These are phyloP conservation scores for Penicillium sp. DNA, from an alignment of 2,329 filamentous ascomycete genomes.

Conservation along the genomic window DNA sequence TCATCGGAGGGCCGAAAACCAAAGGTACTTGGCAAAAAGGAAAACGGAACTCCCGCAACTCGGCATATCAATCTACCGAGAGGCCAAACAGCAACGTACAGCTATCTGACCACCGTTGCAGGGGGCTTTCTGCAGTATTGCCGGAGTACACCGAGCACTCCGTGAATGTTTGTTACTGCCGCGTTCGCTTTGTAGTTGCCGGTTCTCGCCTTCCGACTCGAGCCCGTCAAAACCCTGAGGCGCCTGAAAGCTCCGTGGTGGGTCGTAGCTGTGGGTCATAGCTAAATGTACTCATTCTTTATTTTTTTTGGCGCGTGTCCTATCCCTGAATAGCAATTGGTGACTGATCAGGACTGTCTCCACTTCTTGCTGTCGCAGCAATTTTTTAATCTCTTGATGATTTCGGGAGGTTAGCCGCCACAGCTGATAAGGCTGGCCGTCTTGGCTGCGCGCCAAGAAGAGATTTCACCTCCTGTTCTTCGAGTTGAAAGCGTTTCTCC, in stretches of 20 bases:
- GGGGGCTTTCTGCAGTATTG: not conserved
- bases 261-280: not conserved
- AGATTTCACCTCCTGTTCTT: not conserved
- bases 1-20: slow-evolving; percentile 3
- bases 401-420: slow-evolving; percentile 6
- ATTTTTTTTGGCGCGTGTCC: slow-evolving; percentile 4
- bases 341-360: not conserved
- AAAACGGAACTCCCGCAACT: not conserved
- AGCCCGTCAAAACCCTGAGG: not conserved
- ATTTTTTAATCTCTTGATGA: slow-evolving; percentile 1
- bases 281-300: not conserved
- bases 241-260: not conserved
- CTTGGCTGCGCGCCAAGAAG: not conserved
- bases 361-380: not conserved
- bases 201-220: not conserved
- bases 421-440: slow-evolving; percentile 11
- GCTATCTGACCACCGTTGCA: not conserved
- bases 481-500: slow-evolving; percentile 1
- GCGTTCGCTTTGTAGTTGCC: not conserved
- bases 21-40: not conserved
- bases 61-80: not conserved
- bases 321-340: slow-evolving; percentile 10
- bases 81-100: not conserved
- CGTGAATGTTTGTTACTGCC: not conserved
- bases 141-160: not conserved